Base-by-base conservation (phyloP, 1,284 basidiomycete genomes). In the Cystobasidiaceae sp. region DNA sequence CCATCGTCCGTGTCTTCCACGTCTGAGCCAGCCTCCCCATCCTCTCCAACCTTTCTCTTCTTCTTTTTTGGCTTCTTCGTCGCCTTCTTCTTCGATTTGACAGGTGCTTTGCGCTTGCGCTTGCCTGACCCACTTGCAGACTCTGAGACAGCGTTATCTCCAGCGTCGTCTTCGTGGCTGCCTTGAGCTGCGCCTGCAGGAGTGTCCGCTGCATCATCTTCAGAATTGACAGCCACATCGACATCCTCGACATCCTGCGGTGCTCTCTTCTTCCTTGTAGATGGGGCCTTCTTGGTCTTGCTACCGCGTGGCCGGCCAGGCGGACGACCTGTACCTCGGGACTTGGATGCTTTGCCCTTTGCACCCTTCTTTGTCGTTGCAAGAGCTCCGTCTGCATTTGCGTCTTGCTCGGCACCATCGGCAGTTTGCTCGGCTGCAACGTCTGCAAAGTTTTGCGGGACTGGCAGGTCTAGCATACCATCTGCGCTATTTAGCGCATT, bases 51-150 rank as follows among this genome's bases (percentile, higher is more conserved):
- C 37, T n/a, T 39, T 39, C 37, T 39, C n/a, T 11, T 55, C 21
- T 23, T 32, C 51, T 32, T 55, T 34, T 39, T 55, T 39, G 33
- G 37, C 51, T 11, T 41, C 11, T 23, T 55, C 51, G 21, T 23
- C 34, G 7, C 28, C 51, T 37, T 34, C 34, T 13, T 55, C 51
- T 39, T 41, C 51, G 49, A 32, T 51, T 51, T 51, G 30, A 7
- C 15, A 30, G 49, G 37, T 5, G 33, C 51, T 55, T 55, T 55
- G 19, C 51, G 51, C 51, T 55, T 21, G 45, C 45, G 33, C 27
- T 4, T 41, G 34, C 34, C 32, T 19, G 27, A 17, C 5, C 43
- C 34, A 21, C 28, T 8, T 23, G 19, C 30, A n/a, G 32, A 33
- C 43, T 33, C 11, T 41, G 37, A 13, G 43, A 13, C n/a, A 23